These are phyloP conservation scores for Actinomortierella ambigua DNA, from an alignment of 371 early-diverging fungal genomes.

Conservation along the genomic window DNA sequence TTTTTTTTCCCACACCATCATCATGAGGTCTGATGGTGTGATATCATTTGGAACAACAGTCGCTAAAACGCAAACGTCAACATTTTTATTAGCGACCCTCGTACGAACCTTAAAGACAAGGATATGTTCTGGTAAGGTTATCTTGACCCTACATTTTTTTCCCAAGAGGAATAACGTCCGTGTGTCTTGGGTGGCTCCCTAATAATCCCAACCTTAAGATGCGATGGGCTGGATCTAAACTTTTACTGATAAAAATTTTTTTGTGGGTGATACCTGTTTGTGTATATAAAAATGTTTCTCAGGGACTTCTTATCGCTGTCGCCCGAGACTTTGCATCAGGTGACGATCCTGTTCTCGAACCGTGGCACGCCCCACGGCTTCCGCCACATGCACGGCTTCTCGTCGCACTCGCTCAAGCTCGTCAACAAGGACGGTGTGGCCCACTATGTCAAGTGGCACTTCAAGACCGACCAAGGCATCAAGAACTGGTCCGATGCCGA, in stretches of 20 bases:
- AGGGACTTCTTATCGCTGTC: slow-evolving; percentile 79
- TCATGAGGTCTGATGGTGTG: too few relatives aligned
- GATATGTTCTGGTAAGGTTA: slow-evolving; percentile 45
- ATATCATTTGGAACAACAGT: too few relatives aligned
- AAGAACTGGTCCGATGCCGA: slow-evolving; percentile 72
- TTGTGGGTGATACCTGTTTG: too few relatives aligned
- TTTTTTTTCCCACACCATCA: too few relatives aligned
- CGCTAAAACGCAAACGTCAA: too few relatives aligned
- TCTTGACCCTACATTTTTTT: too few relatives aligned
- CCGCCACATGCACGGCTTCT: slow-evolving; percentile 82
- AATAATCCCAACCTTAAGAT: too few relatives aligned
- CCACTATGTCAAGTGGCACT: slow-evolving; percentile 82
- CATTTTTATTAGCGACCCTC: slow-evolving; percentile 52
- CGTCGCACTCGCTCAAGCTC: slow-evolving; percentile 78
- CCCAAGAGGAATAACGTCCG: too few relatives aligned
- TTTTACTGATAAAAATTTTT: too few relatives aligned
- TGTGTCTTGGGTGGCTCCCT: too few relatives aligned
- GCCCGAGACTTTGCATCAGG: slow-evolving; percentile 82
- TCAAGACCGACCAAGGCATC: slow-evolving; percentile 74
- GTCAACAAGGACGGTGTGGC: slow-evolving; percentile 72
- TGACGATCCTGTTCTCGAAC: slow-evolving; percentile 79
- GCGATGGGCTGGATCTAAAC: too few relatives aligned
- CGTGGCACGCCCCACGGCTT: slow-evolving; percentile 83
- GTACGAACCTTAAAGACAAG: slow-evolving; percentile 64
- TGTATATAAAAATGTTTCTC: slow-evolving; percentile 43